Conservation (phyloP, 2,329 filamentous ascomycete species). For the Pseudohalonectria lignicola region DNA sequence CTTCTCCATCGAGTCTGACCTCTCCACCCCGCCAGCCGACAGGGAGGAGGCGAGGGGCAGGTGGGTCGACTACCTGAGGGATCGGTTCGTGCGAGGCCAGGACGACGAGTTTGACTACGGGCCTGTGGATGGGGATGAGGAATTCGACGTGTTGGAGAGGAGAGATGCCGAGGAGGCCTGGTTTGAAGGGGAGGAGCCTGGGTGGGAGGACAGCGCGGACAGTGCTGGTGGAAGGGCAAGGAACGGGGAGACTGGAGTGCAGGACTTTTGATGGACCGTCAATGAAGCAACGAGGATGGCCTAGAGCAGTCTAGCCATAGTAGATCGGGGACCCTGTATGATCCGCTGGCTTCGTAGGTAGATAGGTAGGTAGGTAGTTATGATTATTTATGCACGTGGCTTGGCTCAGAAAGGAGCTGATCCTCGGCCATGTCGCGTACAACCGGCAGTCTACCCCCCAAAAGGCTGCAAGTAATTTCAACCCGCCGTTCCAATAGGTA, state of each 20-base stretch:
- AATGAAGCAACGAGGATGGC: too few species aligned
- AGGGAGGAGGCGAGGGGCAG: slow-evolving; percentile 51
- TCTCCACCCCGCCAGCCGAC: slow-evolving; percentile 40
- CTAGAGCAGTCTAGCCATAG: too few species aligned
- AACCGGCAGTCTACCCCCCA: too few species aligned
- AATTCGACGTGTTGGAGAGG: slow-evolving; percentile 52
- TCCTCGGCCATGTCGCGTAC: too few species aligned
- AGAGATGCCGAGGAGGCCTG: slow-evolving; percentile 62
- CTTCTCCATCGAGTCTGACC: slow-evolving; percentile 31
- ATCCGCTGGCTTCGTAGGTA: too few species aligned
- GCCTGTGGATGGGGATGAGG: slow-evolving; percentile 59
- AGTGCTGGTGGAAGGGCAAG: slow-evolving; percentile 17
- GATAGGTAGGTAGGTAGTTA: too few species aligned
- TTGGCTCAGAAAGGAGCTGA: too few species aligned
- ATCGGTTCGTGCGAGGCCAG: slow-evolving; percentile 63
- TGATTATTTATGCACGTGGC: too few species aligned
- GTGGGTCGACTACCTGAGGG: slow-evolving; percentile 63
- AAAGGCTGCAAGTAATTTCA: too few species aligned
- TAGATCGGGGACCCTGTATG: too few species aligned
- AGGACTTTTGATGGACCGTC: slow-evolving; percentile 60
- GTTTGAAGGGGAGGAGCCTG: slow-evolving; percentile 69
- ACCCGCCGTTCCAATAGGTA: too few species aligned
- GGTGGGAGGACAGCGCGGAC: slow-evolving; percentile 41
- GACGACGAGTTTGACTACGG: slow-evolving; percentile 74
- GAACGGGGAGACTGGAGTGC: slow-evolving; percentile 56